phyloP scores from a whole-genome alignment of 1,284 basidiomycete genomes.

The Termitomyces sp. region DNA sequence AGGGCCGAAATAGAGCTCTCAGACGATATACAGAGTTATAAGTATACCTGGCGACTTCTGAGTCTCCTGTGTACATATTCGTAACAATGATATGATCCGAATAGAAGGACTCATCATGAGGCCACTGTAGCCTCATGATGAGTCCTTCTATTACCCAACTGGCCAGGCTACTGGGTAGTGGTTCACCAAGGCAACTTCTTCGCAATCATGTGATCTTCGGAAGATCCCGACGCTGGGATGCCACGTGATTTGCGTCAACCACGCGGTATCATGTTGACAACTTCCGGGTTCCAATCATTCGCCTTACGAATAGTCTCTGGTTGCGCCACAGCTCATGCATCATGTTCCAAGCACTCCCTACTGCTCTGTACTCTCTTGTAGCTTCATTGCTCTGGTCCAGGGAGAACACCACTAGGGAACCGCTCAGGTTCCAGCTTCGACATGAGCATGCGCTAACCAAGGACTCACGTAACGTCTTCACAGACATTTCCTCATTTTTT shows the following conservation, averaged over 20 bases:
- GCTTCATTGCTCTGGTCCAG: slow-evolving; percentile 21
- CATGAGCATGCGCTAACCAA: slow-evolving; percentile 55
- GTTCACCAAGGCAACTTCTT: background rate
- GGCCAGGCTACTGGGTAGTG: too few relatives aligned
- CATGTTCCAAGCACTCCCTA: slow-evolving; percentile 23
- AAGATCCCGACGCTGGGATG: too few relatives aligned
- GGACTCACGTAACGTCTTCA: slow-evolving; percentile 49
- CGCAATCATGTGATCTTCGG: too few relatives aligned
- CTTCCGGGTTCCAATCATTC: too few relatives aligned
- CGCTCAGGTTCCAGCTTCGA: slow-evolving; percentile 55
- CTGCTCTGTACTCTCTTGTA: slow-evolving; percentile 20
- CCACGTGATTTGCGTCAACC: too few relatives aligned
- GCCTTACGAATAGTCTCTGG: background rate
- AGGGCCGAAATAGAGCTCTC: background rate
- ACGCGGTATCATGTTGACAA: too few relatives aligned
- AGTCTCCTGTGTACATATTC: background rate
- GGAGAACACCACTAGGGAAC: slow-evolving; percentile 14
- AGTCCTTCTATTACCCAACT: too few relatives aligned
- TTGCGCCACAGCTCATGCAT: slow-evolving; percentile 2
- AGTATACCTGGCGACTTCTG: background rate
- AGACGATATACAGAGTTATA: background rate
- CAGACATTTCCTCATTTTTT: slow-evolving; percentile 36
- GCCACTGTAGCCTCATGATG: background rate
- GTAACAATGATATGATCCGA: background rate
- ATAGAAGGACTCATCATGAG: background rate